Base-by-base conservation (phyloP, 441 rosid genomes). In the Heliophila coronopifolia region DNA sequence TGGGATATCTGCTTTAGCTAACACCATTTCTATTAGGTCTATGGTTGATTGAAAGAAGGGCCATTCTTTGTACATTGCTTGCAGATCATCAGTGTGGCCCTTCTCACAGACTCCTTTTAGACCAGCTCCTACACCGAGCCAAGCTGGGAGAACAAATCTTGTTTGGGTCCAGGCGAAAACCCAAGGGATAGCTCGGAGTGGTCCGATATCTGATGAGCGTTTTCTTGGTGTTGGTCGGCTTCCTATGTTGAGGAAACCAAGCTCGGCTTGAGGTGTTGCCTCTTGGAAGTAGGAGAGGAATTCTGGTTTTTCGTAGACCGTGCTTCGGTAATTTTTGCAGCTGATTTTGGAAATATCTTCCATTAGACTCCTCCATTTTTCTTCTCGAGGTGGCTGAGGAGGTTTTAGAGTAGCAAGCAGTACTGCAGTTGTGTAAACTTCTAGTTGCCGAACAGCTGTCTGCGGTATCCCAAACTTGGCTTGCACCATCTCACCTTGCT, bases 401-500 rank as follows among this genome's bases (percentile, higher is more conserved):
- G 97, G 97, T 15, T 70, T 65, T 50, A 90, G 66, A 26, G 97
- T 86, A 48, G 97, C 80, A 32, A 90, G 94, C 18, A 90, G 82
- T 54, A 90, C 97, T 1, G 97, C 95, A 8, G 95, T 90, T 51
- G 97, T 90, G 77, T 78, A 90, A 59, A 90, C 77, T 77, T 90
- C 97, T 37, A 86, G 75, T 68, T 90, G 97, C 67, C 97, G 81
- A 23, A 86, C 85, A 6, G 97, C 95, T 1, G 89, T 86, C 46
- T 76, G 88, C 20, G 97, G 87, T 62, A 90, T 62, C 40, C 97
- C 97, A 62, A 90, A 90, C 69, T 90, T 90, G 23, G 97, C 97
- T 58, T 90, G 95, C 58, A 90, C 95, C 97, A 90, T 90, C 75
- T 90, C 97, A 51, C 97, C 97, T 80, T 90, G 95, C 74, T 90